Base-by-base conservation (phyloP, 2,329 filamentous ascomycete species). In the Fusarium fujikuroi region DNA sequence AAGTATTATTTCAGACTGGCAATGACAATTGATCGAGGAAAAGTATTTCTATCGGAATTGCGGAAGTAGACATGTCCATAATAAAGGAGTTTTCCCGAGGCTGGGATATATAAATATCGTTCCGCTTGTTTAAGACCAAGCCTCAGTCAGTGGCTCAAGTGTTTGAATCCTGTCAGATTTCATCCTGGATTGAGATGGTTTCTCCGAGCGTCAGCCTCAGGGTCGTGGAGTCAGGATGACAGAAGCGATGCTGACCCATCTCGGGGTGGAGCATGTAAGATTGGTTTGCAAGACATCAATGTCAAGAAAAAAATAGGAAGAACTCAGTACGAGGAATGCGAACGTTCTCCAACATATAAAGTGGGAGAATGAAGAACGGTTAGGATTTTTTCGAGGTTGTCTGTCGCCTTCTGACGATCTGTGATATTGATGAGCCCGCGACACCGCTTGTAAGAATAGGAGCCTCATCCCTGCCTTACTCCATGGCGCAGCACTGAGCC, bases 151-250 rank as follows among this genome's bases (percentile, higher is more conserved):
- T 34, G 39, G 28, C 28, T n/a, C n/a, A 60, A 21, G 14, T 37
- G 4, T 9, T 14, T 40, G 28, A 19, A 63, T 63, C 60, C 60
- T 63, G 60, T 63, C 60, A 63, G 60, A 30, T 60, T 43, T 30
- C 18, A 57, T 18, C 37, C 49, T 36, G 30, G 9, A 15, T 28
- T 25, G 16, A 19, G 12, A 7, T 40, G 28, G 16, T 19, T 23
- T 25, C 18, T 34, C 28, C n/a, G 15, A 23, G 36, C 28, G 28
- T 60, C 42, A 63, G 53, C 60, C 28, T 30, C 32, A 47, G 18
- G 5, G 30, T 36, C 54, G 18, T 47, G 54, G 54, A 47, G 18
- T 57, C 30, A 52, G 16, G 49, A 25, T 36, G 30, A 25, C 30
- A 25, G 16, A 52, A 7, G 6, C n/a, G 23, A 18, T 15, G n/a